Conservation (phyloP, 805 yeast genomes). For the Kluyveromyces lactis region DNA sequence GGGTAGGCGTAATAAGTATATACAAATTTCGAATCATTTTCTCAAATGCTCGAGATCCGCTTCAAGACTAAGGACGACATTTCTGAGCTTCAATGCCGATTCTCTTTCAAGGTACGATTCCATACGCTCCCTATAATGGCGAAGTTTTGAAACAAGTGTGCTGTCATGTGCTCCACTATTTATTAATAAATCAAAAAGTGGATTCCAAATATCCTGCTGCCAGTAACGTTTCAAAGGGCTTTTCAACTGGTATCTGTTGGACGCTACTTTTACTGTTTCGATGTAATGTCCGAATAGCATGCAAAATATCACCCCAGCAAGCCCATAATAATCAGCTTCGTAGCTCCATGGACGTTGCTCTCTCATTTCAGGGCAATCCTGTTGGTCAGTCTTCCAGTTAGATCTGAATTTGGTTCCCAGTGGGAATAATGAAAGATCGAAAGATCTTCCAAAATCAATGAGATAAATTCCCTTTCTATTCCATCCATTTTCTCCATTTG, state of each 20-base stretch:
- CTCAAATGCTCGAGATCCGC: conserved; percentile 16
- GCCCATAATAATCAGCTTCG: conserved; percentile 77
- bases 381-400: conserved; percentile 53
- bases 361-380: conserved; percentile 68
- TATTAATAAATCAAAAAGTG: conserved; percentile 52
- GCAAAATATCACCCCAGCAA: conserved; percentile 67
- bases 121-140: conserved; percentile 24
- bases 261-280: conserved; percentile 30
- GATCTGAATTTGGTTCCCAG: conserved; percentile 45
- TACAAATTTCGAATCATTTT: conserved; percentile 5
- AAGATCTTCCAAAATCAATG: conserved; percentile 76
- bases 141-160: conserved; percentile 30
- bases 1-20: background rate
- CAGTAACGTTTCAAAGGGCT: conserved; percentile 61
- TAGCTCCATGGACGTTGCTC: conserved; percentile 57
- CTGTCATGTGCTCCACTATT: conserved; percentile 40
- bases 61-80: conserved; percentile 32
- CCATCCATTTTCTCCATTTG: conserved; percentile 40
- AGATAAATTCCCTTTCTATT: conserved; percentile 45
- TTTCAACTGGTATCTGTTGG: conserved; percentile 30
- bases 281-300: conserved; percentile 65
- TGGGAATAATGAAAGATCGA: conserved; percentile 56
- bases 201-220: conserved; percentile 65
- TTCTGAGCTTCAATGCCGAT: conserved; percentile 22
- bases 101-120: conserved; percentile 8